Percentiles rank a stretch among this genome's conserved stretches.
These are phyloP conservation scores for Colletotrichum sublineola DNA, from an alignment of 2,329 filamentous ascomycete genomes.

Conservation along the genomic window DNA sequence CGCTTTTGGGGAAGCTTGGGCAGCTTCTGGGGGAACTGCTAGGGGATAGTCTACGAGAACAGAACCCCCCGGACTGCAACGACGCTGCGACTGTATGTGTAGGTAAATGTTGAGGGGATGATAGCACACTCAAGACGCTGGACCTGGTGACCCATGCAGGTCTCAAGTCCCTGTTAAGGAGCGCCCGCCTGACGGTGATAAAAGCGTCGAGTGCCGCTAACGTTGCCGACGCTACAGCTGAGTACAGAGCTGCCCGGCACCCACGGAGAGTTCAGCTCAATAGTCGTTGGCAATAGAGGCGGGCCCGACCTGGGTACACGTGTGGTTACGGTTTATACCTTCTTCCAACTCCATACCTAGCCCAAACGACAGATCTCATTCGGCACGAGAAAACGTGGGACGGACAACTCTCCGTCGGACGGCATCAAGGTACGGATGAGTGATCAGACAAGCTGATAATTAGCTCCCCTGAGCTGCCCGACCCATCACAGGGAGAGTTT, in stretches of 20 bases:
- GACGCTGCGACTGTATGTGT: neutral
- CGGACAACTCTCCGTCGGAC: conserved; percentile 23
- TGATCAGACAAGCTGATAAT: conserved; percentile 3
- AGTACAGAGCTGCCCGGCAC: neutral
- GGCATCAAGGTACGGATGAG: conserved; percentile 4
- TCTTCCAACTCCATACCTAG: neutral
- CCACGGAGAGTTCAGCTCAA: neutral
- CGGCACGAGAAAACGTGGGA: conserved; percentile 34
- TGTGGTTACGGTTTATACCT: neutral
- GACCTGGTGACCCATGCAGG: neutral
- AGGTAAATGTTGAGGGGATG: neutral
- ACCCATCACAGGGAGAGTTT: neutral
- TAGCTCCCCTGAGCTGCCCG: conserved; percentile 7
- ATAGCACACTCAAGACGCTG: neutral
- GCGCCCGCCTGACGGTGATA: neutral
- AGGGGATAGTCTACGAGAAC: neutral
- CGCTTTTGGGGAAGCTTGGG: conserved; percentile 1
- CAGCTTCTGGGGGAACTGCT: neutral
- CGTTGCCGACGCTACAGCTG: neutral
- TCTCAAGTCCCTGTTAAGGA: neutral
- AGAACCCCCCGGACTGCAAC: neutral
- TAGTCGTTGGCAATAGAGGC: neutral
- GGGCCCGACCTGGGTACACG: conserved; percentile 2
- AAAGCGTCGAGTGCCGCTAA: neutral
- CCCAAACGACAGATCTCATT: conserved; percentile 16